phyloP scores from a whole-genome alignment of 352 stramenopile species.

The Phytophthora pinifolia region DNA sequence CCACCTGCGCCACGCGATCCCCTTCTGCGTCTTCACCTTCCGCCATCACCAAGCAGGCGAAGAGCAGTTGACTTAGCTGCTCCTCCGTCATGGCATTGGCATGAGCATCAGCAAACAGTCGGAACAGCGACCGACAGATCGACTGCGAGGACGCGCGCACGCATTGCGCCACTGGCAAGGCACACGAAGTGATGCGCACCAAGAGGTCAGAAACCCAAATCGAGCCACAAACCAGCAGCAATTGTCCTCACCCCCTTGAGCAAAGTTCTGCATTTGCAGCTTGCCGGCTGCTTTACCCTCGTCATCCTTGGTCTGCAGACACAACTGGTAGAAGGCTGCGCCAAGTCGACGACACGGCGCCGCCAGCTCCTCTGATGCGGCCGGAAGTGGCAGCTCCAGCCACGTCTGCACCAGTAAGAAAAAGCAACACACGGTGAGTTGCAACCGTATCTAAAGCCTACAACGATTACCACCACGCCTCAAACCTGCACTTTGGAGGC shows the following conservation, averaged over 20 bases:
- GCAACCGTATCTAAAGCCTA: not conserved
- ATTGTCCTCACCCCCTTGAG: slow-evolving; percentile 50
- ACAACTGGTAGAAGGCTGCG: slow-evolving; percentile 53
- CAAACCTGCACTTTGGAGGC: slow-evolving; percentile 48
- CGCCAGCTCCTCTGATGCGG: slow-evolving; percentile 28
- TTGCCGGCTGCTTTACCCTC: slow-evolving; percentile 15
- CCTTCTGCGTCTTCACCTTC: slow-evolving; percentile 39
- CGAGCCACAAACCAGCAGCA: not conserved
- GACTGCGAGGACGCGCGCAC: slow-evolving; percentile 64
- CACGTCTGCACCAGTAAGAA: slow-evolving; percentile 31
- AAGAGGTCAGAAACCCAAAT: not conserved
- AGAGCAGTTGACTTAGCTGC: slow-evolving; percentile 45
- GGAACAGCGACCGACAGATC: slow-evolving; percentile 54
- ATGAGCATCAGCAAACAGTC: slow-evolving; percentile 43
- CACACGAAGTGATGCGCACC: not conserved
- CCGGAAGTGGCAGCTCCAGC: slow-evolving; percentile 42
- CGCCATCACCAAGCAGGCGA: slow-evolving; percentile 59
- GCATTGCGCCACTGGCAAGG: slow-evolving; percentile 55
- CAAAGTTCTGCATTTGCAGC: slow-evolving; percentile 55
- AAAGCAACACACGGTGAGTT: slow-evolving; percentile 1
- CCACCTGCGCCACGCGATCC: slow-evolving; percentile 29
- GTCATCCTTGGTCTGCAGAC: slow-evolving; percentile 36
- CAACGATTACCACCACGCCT: not conserved
- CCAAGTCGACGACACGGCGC: slow-evolving; percentile 32
- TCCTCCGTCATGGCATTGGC: slow-evolving; percentile 39